These are phyloP conservation scores for Entomortierella lignicola DNA, from an alignment of 192 early-diverging fungal species.

Conservation along the genomic window DNA sequence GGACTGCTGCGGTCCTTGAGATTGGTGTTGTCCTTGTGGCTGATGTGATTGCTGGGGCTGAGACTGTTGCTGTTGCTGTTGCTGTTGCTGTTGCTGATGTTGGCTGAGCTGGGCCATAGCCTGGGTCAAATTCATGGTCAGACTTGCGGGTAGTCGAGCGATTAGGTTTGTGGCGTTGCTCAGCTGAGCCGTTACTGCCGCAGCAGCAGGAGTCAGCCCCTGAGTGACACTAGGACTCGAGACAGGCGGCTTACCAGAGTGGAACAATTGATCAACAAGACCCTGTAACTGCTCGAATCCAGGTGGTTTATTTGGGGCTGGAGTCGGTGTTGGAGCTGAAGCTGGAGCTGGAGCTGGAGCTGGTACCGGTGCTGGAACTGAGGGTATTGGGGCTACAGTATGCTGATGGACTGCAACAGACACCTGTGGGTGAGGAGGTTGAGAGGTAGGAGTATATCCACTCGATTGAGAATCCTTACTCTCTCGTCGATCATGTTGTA, in stretches of 20 bases:
- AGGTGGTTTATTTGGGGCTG: constrained; percentile 20
- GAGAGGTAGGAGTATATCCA: not conserved
- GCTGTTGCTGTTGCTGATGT: constrained; percentile 18
- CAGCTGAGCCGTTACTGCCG: constrained; percentile 30
- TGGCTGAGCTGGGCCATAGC: constrained; percentile 33
- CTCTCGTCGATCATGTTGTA: constrained; percentile 16
- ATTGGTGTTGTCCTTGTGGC: not conserved
- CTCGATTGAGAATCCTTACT: constrained; percentile 8
- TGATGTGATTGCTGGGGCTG: constrained; percentile 7
- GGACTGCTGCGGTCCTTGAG: not conserved
- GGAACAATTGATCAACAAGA: constrained; percentile 46
- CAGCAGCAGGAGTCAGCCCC: constrained; percentile 32
- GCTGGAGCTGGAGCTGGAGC: not conserved
- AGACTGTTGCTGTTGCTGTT: constrained; percentile 1
- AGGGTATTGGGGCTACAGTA: not conserved
- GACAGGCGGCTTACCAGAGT: not conserved
- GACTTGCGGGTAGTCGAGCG: constrained; percentile 19
- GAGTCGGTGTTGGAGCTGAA: not conserved
- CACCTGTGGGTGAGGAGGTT: not conserved
- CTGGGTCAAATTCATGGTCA: constrained; percentile 31
- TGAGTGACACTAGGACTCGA: not conserved
- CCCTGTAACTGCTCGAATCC: constrained; percentile 38
- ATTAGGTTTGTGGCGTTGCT: constrained; percentile 21
- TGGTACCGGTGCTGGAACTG: not conserved
- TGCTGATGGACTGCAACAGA: not conserved